Evolutionary conservation across 768 basidiomycete genomes (phyloP).

Genomic region (Tylopilus felleus): DNA sequence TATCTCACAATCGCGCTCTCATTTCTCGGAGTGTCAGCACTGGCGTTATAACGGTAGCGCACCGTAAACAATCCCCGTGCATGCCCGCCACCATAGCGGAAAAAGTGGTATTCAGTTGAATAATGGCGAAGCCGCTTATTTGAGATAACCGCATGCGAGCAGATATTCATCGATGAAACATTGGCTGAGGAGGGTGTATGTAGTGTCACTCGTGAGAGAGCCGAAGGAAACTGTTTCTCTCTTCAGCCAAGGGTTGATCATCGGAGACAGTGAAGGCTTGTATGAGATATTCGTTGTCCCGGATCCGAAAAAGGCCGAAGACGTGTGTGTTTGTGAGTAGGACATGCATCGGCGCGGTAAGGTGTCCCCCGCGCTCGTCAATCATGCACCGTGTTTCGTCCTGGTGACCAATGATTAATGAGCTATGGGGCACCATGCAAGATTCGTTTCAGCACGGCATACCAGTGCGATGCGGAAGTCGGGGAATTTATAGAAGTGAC

Average conservation of each 20-base stretch:
- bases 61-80: too few species aligned
- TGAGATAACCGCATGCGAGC: neutral
- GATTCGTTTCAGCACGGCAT: neutral
- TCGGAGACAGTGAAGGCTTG: neutral
- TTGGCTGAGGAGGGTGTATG: neutral
- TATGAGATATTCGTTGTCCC: neutral
- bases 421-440: neutral
- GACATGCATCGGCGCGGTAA: neutral
- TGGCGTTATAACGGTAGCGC: too few species aligned
- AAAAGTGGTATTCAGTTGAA: too few species aligned
- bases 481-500: neutral
- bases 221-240: neutral
- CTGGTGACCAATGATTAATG: neutral
- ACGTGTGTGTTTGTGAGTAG: neutral
- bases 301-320: neutral
- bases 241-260: neutral
- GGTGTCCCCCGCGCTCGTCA: too few species aligned
- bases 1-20: too few species aligned
- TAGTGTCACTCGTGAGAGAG: neutral
- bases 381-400: neutral
- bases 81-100: too few species aligned
- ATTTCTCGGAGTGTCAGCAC: too few species aligned
- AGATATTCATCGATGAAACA: neutral
- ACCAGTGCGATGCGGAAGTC: neutral
- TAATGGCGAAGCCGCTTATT: too few species aligned